These are phyloP conservation scores for Vaccinium darrowii DNA, from an alignment of 148 eudicot species.

Conservation along the genomic window DNA sequence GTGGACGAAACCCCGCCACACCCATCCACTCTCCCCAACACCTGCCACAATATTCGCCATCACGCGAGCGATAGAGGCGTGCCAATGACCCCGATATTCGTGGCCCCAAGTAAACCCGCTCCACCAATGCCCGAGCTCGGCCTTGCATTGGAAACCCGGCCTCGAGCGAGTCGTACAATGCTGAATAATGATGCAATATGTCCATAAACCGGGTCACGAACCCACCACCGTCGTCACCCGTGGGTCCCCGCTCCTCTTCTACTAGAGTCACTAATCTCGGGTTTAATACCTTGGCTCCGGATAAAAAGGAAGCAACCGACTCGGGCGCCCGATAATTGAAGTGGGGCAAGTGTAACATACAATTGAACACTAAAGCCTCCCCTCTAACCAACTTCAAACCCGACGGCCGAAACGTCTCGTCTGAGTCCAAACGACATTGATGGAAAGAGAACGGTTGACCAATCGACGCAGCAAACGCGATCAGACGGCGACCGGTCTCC, in stretches of 20 bases:
- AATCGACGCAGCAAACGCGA: constrained; percentile 42
- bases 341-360: constrained; percentile 51
- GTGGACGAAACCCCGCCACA: constrained; percentile 29
- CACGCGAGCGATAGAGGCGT: constrained; percentile 29
- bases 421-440: constrained; percentile 38
- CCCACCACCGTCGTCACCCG: constrained; percentile 15
- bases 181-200: constrained; percentile 45
- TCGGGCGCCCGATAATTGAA: constrained; percentile 35
- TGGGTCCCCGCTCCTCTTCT: constrained; percentile 42
- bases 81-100: constrained; percentile 39
- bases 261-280: constrained; percentile 43
- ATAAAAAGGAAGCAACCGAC: constrained; percentile 40
- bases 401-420: constrained; percentile 38
- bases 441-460: constrained; percentile 52
- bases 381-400: constrained; percentile 41
- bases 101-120: constrained; percentile 44
- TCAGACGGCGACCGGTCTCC: constrained; percentile 48
- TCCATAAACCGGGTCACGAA: constrained; percentile 51
- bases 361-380: constrained; percentile 43
- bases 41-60: constrained; percentile 16
- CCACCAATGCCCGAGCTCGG: constrained; percentile 48
- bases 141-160: constrained; percentile 54
- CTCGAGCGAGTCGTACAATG: constrained; percentile 47
- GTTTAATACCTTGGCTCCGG: constrained; percentile 37
- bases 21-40: constrained; percentile 40